Evolutionary conservation across 805 yeast genomes (phyloP).

Genomic region (Kazachstania bromeliacearum): DNA sequence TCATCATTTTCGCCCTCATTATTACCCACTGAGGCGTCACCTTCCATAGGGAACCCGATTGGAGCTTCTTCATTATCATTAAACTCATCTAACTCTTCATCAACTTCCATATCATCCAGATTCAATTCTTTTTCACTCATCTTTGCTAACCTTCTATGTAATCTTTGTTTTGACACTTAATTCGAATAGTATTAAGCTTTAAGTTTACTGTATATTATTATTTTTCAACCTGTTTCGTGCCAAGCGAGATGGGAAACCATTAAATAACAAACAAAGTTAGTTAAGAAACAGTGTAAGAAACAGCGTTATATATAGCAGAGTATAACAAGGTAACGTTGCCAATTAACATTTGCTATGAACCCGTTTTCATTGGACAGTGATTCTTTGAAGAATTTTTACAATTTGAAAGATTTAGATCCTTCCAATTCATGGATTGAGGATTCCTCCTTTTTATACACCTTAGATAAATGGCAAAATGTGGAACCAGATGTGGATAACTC

Average conservation of each 20-base stretch:
- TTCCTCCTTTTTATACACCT: constrained; percentile 21
- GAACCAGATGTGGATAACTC: constrained; percentile 25
- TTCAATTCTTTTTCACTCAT: too few species aligned
- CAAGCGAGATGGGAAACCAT: too few species aligned
- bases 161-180: too few species aligned
- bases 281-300: too few species aligned
- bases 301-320: too few species aligned
- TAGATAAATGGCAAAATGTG: constrained; percentile 17
- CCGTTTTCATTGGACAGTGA: constrained; percentile 19
- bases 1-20: constrained; percentile 8
- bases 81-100: constrained; percentile 29
- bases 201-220: too few species aligned
- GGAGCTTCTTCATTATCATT: constrained; percentile 29
- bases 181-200: too few species aligned
- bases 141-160: too few species aligned
- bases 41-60: constrained; percentile 13
- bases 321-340: too few species aligned
- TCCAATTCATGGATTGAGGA: constrained; percentile 30
- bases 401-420: constrained; percentile 37
- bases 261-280: too few species aligned
- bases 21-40: constrained; percentile 10
- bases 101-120: constrained; percentile 4
- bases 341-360: too few species aligned
- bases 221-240: too few species aligned
- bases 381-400: constrained; percentile 33